Base-by-base conservation (phyloP, 2,329 filamentous ascomycete species). In the Alternaria panax region DNA sequence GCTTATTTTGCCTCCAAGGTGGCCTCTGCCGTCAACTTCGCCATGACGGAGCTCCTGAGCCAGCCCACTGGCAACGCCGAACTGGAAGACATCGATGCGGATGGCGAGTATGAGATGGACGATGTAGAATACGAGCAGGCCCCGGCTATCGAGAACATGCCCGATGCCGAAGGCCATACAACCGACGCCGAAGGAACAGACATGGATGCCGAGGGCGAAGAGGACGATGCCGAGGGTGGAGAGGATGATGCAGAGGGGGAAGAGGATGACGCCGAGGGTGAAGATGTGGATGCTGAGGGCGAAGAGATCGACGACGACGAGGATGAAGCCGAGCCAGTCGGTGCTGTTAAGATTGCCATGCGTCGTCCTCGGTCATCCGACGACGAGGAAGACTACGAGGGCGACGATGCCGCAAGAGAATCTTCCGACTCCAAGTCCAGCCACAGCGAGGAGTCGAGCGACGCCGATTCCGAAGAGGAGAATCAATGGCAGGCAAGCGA, bases 381-480 rank as follows among this genome's bases (percentile, higher is more conserved):
- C 18, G 78, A 79, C 16, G 79, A 81, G 36, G 73, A 76, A 50
- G 73, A 79, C 18, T 73, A 79, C 25, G 69, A 76, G 18, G 78
- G 79, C 36, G 75, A 75, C 50, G 77, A 80, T 36, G 80, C 74
- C 41, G 76, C 71, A 14, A 70, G 74, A 32, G 79, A 80, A 41
- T 73, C 69, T 2, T 70, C 64, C 20, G 74, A 78, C 58, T 72
- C 74, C 69, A 78, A 78, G 70, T 73, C 65, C 48, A 76, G 72
- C 52, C 78, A 75, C 50, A 77, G 76, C 57, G 75, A 76, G 45
- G 79, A 80, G 27, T 78, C 77, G 59, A 79, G 64, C 63, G 73
- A 68, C 59, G 74, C 73, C 18, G 77, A 86, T 53, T 87, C 85
- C 76, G 86, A 89, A 55, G 84, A 84, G 27, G 86, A 84, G 42